A percentile compares a stretch with the other conserved stretches of the same genome.
These are phyloP conservation scores for Volvariella surrecta DNA, from an alignment of 1,284 basidiomycete species.

Conservation along the genomic window DNA sequence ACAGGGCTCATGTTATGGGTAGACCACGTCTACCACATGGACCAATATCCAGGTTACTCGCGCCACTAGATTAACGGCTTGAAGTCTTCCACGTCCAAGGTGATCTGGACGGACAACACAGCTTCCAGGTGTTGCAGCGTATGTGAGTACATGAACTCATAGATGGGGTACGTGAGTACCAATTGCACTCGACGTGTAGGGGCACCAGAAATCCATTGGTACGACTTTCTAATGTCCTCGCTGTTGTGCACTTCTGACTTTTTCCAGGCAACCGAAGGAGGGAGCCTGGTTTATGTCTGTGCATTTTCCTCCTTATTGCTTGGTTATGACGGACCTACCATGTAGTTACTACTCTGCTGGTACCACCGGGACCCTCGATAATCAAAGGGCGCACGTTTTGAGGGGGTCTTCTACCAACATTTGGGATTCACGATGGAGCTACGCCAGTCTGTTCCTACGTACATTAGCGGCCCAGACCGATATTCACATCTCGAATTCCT, in stretches of 20 bases:
- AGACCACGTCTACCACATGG: conserved; percentile 32
- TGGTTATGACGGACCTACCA: not conserved
- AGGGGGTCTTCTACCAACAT: conserved; percentile 25
- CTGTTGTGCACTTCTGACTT: not conserved
- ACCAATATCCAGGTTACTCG: conserved; percentile 28
- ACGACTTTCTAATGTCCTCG: not conserved
- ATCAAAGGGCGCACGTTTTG: conserved; percentile 25
- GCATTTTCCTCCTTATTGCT: not conserved
- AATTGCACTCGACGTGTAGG: conserved; percentile 11
- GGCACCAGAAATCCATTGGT: conserved; percentile 28
- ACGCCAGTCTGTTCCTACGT: conserved; percentile 14
- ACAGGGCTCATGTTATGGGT: not conserved
- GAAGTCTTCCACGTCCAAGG: conserved; percentile 27
- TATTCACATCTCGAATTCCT: not conserved
- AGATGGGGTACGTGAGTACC: not conserved
- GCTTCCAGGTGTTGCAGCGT: conserved; percentile 30
- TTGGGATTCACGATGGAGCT: conserved; percentile 27
- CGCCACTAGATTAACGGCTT: conserved; percentile 27
- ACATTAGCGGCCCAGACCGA: not conserved
- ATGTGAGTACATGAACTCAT: conserved; percentile 15
- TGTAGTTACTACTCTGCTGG: conserved; percentile 26
- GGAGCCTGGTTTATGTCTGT: conserved; percentile 25
- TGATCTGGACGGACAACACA: conserved; percentile 27
- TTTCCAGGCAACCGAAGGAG: conserved; percentile 16
- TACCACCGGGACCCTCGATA: conserved; percentile 22